phyloP scores from a whole-genome alignment of 2,329 filamentous ascomycete species.

The Lecanicillium sp. region DNA sequence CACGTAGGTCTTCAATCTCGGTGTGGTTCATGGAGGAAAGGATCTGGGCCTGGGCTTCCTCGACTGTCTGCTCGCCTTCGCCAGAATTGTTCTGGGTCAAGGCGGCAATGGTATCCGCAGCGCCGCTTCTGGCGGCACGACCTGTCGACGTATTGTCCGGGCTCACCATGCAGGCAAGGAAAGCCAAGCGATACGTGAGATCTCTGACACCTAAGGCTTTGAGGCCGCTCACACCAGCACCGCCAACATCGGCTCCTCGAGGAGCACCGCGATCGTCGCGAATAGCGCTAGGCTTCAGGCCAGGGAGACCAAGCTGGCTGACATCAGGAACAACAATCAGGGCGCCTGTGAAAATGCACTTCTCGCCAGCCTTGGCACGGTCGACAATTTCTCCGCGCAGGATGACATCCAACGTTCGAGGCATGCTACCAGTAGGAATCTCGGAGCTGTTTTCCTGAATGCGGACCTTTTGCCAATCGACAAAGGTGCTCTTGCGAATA shows the following conservation, averaged over 20 bases:
- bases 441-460: conserved; percentile 98
- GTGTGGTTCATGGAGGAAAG: conserved; percentile 75
- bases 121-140: conserved; percentile 53
- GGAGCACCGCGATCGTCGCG: conserved; percentile 70
- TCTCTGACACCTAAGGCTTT: conserved; percentile 92
- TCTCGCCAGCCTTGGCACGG: conserved; percentile 92
- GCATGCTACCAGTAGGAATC: conserved; percentile 98
- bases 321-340: conserved; percentile 96
- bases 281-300: conserved; percentile 72
- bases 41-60: conserved; percentile 80
- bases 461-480: conserved; percentile 98
- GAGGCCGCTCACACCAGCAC: conserved; percentile 76
- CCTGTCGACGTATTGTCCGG: conserved; percentile 79
- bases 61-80: conserved; percentile 64
- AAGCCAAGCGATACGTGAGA: conserved; percentile 91
- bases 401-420: conserved; percentile 94
- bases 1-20: conserved; percentile 85
- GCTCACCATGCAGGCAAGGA: conserved; percentile 92
- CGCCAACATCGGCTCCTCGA: conserved; percentile 72
- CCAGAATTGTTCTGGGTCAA: conserved; percentile 56
- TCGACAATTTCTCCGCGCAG: conserved; percentile 96
- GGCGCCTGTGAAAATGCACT: conserved; percentile 95
- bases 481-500: conserved; percentile 92
- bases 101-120: conserved; percentile 76
- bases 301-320: conserved; percentile 86